Evolutionary conservation across 106 monocot genomes (phyloP), one percentile per base, ranked within the genome.

Genomic region (Cymbidium sinense): DNA sequence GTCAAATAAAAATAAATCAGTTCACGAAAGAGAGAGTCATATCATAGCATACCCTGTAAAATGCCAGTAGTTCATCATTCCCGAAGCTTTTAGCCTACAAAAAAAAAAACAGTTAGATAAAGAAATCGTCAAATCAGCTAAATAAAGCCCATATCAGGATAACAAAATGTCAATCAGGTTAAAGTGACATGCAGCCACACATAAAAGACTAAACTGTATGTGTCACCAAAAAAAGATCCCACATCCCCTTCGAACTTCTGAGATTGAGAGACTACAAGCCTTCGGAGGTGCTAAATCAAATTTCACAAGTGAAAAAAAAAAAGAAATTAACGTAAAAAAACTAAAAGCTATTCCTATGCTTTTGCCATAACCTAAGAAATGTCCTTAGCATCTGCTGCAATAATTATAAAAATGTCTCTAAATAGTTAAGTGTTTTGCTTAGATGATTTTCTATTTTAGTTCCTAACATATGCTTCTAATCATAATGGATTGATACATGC

Each of bases 41-140:
- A n/a, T n/a, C n/a, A n/a, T n/a, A n/a, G 43, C 86, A 83, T 92
- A 98, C 98, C 84, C 87, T 98, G 84, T 94, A 98, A 77, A 72
- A 89, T 80, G 90, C 90, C 87, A 98, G 79, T 70, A 98, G 88
- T 80, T 94, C 88, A 81, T 94, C 90, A 76, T 86, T 94, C 79
- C 90, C 88, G 88, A 98, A 98, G 76, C 86, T 88, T 83, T 84
- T 87, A 19, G n/a, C 84, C 96, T 98, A 83, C 31, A 77, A 44
- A 62, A 70, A 18, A 19, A 51, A 70, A 70, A 69, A 31, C 23
- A 43, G 61, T 54, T 70, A 70, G 9, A 76, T 18, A 51, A 71
- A 76, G 7, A 33, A 73, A 78, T 70, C 12, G 12, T 52, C 52
- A 52, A 64, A 10, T 27, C 9, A 52, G 17, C 12, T 52, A 15